Evolutionary conservation across 2,329 filamentous ascomycete species (phyloP).

Genomic region (Aspergillus sp.): DNA sequence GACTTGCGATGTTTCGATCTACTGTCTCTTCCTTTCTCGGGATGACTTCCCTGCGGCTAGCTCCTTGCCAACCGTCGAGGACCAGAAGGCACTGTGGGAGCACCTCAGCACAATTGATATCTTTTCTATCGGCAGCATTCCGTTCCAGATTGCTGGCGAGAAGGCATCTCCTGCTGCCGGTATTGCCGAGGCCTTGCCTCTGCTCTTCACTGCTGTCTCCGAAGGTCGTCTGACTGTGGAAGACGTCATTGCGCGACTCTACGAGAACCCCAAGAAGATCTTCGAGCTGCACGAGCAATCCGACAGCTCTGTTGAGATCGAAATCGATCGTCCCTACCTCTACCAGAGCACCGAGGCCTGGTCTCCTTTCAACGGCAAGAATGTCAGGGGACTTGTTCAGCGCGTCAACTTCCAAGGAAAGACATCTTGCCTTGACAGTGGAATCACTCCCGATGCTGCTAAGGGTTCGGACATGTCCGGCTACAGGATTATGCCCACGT

Average conservation of each 20-base stretch:
- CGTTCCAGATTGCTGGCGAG: conserved; percentile 69
- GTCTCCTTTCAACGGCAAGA: conserved; percentile 72
- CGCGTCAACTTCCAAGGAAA: conserved; percentile 73
- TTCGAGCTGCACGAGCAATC: conserved; percentile 80
- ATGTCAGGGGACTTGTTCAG: conserved; percentile 68
- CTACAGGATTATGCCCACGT: conserved; percentile 54
- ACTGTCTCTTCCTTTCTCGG: conserved; percentile 72
- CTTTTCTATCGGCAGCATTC: conserved; percentile 76
- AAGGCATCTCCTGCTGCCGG: conserved; percentile 62
- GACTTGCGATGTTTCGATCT: conserved; percentile 80
- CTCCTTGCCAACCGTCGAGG: conserved; percentile 64
- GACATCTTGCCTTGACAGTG: conserved; percentile 73
- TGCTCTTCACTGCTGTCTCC: conserved; percentile 72
- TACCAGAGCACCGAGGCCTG: conserved; percentile 55
- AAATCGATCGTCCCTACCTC: conserved; percentile 70
- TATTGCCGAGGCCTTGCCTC: conserved; percentile 70
- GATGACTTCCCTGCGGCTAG: conserved; percentile 67
- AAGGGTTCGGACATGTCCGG: conserved; percentile 75
- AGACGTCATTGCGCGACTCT: conserved; percentile 68
- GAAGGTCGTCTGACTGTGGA: conserved; percentile 73
- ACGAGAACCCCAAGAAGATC: conserved; percentile 77
- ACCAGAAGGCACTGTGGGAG: conserved; percentile 74
- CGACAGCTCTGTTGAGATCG: conserved; percentile 71
- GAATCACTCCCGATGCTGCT: conserved; percentile 55
- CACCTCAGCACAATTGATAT: conserved; percentile 72